Percentiles rank a stretch among this genome's conserved stretches.
These are phyloP conservation scores for Aspergillus diversus DNA, from an alignment of 495 filamentous ascomycete species.

Conservation along the genomic window DNA sequence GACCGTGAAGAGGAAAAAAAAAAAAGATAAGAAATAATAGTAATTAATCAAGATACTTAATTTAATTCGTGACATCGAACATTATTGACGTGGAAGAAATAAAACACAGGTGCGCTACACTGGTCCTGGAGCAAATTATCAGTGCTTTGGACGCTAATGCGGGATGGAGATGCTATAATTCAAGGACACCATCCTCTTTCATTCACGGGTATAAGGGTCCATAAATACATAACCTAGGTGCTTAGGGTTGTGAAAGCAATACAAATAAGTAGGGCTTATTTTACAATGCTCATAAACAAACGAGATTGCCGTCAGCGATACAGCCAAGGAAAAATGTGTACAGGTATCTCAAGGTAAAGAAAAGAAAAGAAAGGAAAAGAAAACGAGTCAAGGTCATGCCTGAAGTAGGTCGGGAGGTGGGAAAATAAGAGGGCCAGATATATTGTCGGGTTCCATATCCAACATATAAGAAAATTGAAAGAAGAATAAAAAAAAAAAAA, in stretches of 20 bases:
- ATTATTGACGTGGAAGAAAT: no score
- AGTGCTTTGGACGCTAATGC: no score
- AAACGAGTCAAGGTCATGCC: neutral
- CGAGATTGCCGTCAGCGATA: constrained; percentile 4
- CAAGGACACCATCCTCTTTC: constrained; percentile 1
- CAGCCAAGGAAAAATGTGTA: constrained; percentile 11
- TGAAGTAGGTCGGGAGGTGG: neutral
- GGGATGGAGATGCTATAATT: neutral
- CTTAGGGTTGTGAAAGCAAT: constrained; percentile 3
- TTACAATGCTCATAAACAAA: constrained; percentile 17
- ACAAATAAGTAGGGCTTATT: constrained; percentile 12
- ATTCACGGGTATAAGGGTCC: constrained; percentile 19
- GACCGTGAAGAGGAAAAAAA: no score
- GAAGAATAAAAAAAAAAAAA: neutral
- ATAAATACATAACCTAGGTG: constrained; percentile 11
- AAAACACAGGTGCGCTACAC: no score
- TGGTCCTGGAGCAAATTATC: no score
- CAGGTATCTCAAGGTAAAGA: constrained; percentile 15
- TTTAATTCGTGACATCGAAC: no score
- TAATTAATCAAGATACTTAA: no score
- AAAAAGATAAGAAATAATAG: no score
- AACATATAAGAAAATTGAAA: constrained; percentile 1
- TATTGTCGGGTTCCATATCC: constrained; percentile 17
- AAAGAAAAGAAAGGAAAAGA: constrained; percentile 11
- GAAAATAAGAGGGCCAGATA: constrained; percentile 13